Conservation (phyloP, 306 rosid genomes). For the Ormosia semicastrata region DNA sequence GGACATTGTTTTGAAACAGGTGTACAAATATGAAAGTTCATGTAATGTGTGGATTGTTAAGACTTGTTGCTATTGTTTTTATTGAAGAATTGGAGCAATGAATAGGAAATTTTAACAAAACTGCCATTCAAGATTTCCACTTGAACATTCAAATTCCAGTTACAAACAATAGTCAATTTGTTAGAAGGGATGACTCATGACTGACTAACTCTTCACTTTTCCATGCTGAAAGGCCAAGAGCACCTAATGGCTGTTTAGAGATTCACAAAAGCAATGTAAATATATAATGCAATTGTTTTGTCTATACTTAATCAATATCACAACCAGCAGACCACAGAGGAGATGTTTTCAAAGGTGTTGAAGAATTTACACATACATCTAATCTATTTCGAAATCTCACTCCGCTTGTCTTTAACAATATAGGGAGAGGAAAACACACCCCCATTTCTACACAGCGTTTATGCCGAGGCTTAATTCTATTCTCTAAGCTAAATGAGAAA, state of each 20-base stretch:
- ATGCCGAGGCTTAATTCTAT: conserved; percentile 84
- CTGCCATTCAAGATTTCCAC: not conserved
- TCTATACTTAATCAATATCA: conserved; percentile 38
- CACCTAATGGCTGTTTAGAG: conserved; percentile 6
- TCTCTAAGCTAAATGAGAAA: conserved; percentile 88
- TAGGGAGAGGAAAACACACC: conserved; percentile 74
- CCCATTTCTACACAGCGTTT: conserved; percentile 78
- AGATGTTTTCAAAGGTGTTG: conserved; percentile 66
- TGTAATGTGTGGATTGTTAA: not conserved
- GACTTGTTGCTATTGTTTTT: not conserved
- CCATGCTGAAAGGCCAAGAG: not conserved
- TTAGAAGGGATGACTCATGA: not conserved
- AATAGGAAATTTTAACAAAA: not conserved
- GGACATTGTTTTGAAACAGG: not conserved
- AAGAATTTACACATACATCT: conserved; percentile 79
- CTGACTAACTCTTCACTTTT: not conserved
- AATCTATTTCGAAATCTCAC: conserved; percentile 50
- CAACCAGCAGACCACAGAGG: conserved; percentile 68
- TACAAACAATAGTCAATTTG: not conserved
- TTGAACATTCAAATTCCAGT: not conserved
- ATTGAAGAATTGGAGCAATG: not conserved
- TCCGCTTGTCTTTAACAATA: conserved; percentile 61
- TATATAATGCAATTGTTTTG: conserved; percentile 29
- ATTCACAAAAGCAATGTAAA: conserved; percentile 23
- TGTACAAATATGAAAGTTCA: not conserved